A percentile compares a stretch with the other conserved stretches of the same genome.
These are phyloP conservation scores for Setaria viridis DNA, from an alignment of 202 grass and related monocot species.

Conservation along the genomic window DNA sequence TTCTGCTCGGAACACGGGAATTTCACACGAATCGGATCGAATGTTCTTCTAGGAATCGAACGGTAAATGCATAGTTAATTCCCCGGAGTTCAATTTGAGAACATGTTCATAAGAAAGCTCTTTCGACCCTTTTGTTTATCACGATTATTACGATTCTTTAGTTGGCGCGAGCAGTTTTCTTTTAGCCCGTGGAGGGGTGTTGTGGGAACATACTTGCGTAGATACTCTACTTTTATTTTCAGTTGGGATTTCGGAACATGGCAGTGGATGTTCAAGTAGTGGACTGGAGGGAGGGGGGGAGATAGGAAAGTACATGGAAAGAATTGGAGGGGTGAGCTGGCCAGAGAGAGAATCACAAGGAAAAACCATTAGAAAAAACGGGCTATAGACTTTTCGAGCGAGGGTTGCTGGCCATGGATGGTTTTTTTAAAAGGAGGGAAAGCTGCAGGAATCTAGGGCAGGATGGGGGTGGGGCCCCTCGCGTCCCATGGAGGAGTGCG, in stretches of 20 bases:
- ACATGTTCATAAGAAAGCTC: background rate
- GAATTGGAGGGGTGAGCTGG: slow-evolving; percentile 46
- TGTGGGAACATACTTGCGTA: slow-evolving; percentile 34
- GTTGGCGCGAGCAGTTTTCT: background rate
- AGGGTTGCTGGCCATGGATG: slow-evolving; percentile 29
- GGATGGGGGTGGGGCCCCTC: slow-evolving; percentile 20
- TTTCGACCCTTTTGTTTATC: background rate
- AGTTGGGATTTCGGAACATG: slow-evolving; percentile 41
- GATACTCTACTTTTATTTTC: slow-evolving; percentile 13
- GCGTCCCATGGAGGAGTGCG: slow-evolving; percentile 1
- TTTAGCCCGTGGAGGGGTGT: background rate
- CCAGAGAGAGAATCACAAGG: slow-evolving; percentile 26
- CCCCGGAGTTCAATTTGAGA: background rate
- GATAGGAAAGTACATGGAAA: slow-evolving; percentile 25
- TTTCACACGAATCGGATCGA: background rate
- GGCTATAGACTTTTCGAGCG: background rate
- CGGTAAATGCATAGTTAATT: background rate
- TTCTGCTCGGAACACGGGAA: background rate
- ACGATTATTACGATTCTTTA: background rate
- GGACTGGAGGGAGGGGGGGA: background rate
- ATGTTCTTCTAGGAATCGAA: background rate
- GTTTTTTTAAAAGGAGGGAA: slow-evolving; percentile 32
- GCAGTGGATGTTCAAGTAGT: slow-evolving; percentile 22
- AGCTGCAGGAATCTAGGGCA: slow-evolving; percentile 49
- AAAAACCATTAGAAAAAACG: slow-evolving; percentile 3